These are phyloP conservation scores for Mycoemilia scoparia DNA, from an alignment of 192 early-diverging fungal species.

Conservation along the genomic window DNA sequence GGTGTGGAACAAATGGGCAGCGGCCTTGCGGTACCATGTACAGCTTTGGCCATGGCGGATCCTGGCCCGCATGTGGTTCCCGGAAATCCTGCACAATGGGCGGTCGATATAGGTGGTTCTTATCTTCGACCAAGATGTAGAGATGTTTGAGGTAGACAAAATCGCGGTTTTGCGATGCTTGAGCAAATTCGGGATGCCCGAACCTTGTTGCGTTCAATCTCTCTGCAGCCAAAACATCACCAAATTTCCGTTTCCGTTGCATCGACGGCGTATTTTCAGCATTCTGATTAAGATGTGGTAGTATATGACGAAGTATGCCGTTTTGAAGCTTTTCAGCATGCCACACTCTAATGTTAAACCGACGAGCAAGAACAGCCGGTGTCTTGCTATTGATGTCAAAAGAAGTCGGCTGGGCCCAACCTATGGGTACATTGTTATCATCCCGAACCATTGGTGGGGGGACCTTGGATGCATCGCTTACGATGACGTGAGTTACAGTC, in stretches of 20 bases:
- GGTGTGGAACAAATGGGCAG: slow-evolving; percentile 33
- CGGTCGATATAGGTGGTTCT: slow-evolving; percentile 22
- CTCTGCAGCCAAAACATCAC: slow-evolving; percentile 25
- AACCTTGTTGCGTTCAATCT: slow-evolving; percentile 21
- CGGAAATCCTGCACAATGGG: slow-evolving; percentile 26
- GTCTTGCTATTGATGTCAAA: background rate
- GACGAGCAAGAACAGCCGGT: slow-evolving; percentile 8
- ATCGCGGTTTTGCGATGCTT: slow-evolving; percentile 18
- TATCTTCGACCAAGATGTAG: slow-evolving; percentile 28
- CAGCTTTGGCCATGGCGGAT: slow-evolving; percentile 31
- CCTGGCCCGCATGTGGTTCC: slow-evolving; percentile 16
- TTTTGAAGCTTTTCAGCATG: slow-evolving; percentile 23
- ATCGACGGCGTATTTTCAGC: slow-evolving; percentile 9
- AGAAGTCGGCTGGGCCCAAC: background rate
- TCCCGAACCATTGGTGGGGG: background rate
- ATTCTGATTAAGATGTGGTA: slow-evolving; percentile 19
- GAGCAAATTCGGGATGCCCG: slow-evolving; percentile 17
- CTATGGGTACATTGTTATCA: slow-evolving; percentile 8
- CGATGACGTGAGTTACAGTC: slow-evolving; percentile 28
- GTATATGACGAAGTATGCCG: slow-evolving; percentile 13
- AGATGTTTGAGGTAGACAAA: slow-evolving; percentile 30
- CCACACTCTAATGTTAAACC: slow-evolving; percentile 25
- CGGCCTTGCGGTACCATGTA: slow-evolving; percentile 31
- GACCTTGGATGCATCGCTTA: slow-evolving; percentile 2
- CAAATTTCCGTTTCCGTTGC: slow-evolving; percentile 27